These are phyloP conservation scores for Psilocybe sp. DNA, from an alignment of 768 basidiomycete species.

Conservation along the genomic window DNA sequence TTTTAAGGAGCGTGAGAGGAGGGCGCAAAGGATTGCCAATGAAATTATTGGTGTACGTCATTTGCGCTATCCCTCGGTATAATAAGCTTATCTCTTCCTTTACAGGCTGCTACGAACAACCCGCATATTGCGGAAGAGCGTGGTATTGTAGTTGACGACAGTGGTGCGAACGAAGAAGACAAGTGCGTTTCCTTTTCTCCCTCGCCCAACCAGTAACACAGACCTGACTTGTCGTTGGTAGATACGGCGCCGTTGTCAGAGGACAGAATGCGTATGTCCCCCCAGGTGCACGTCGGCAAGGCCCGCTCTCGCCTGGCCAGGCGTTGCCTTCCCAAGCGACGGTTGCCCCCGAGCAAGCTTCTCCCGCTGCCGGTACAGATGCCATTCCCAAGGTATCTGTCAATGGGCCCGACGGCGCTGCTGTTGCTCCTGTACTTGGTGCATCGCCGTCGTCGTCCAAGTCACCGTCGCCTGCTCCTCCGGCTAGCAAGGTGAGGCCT, in stretches of 20 bases:
- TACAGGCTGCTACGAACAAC: conserved; percentile 64
- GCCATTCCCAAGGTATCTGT: conserved; percentile 63
- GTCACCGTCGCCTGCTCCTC: conserved; percentile 62
- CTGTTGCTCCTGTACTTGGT: conserved; percentile 35
- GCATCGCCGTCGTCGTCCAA: conserved; percentile 49
- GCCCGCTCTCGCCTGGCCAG: conserved; percentile 17
- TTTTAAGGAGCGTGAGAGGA: conserved; percentile 84
- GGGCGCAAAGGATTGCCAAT: conserved; percentile 84
- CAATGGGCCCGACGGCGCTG: conserved; percentile 74
- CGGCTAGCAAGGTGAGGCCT: conserved; percentile 41
- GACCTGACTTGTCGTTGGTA: conserved; percentile 27
- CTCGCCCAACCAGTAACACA: conserved; percentile 13
- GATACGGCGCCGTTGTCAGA: conserved; percentile 91
- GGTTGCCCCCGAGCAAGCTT: neutral
- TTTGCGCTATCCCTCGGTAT: conserved; percentile 3
- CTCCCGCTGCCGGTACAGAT: conserved; percentile 24
- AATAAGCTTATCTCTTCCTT: conserved; percentile 5
- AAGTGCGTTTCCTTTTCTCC: conserved; percentile 54
- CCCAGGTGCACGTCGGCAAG: conserved; percentile 74
- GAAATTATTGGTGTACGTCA: conserved; percentile 82
- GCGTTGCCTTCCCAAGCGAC: conserved; percentile 1
- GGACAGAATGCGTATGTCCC: conserved; percentile 90
- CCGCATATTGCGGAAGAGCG: conserved; percentile 91
- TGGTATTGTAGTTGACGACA: conserved; percentile 59
- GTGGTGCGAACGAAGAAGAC: conserved; percentile 89